These are phyloP conservation scores for Mycosphaerella sp. DNA, from an alignment of 2,329 filamentous ascomycete species.

Conservation along the genomic window DNA sequence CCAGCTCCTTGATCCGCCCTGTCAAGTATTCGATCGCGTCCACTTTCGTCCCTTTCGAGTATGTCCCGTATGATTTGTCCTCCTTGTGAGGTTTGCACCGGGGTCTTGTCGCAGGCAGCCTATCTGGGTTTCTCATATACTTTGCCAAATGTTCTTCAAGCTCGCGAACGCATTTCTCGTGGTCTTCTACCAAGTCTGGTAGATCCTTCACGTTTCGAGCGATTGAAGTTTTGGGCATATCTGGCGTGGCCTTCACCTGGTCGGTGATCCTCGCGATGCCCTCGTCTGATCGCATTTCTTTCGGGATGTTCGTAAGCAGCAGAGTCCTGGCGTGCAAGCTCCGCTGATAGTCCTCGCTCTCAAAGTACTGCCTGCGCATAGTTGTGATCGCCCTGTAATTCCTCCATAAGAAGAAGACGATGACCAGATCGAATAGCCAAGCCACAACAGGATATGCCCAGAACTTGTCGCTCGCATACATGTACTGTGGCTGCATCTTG, in stretches of 20 bases:
- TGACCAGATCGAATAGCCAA: constrained; percentile 64
- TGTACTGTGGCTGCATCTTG: constrained; percentile 53
- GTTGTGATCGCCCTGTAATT: constrained; percentile 72
- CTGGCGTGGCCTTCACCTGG: constrained; percentile 68
- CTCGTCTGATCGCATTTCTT: constrained; percentile 71
- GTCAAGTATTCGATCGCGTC: constrained; percentile 94
- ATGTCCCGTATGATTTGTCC: constrained; percentile 53
- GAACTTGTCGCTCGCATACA: constrained; percentile 40
- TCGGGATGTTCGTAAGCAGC: constrained; percentile 75
- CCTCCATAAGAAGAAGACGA: constrained; percentile 79
- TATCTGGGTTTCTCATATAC: constrained; percentile 81
- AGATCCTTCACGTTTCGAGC: constrained; percentile 89
- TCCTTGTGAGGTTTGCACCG: constrained; percentile 74
- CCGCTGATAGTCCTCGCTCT: constrained; percentile 78
- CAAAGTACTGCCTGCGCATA: constrained; percentile 72
- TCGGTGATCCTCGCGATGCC: constrained; percentile 82
- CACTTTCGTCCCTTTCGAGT: constrained; percentile 65
- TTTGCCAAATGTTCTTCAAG: constrained; percentile 80
- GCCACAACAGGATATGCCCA: constrained; percentile 57
- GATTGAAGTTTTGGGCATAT: constrained; percentile 72
- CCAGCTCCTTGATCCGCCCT: constrained; percentile 73
- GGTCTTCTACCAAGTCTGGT: constrained; percentile 75
- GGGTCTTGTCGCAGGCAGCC: constrained; percentile 70
- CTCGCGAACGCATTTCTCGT: constrained; percentile 71
- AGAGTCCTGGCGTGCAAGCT: constrained; percentile 70